phyloP scores from a whole-genome alignment of 768 basidiomycete species.

The Boletus vinaceobasis region DNA sequence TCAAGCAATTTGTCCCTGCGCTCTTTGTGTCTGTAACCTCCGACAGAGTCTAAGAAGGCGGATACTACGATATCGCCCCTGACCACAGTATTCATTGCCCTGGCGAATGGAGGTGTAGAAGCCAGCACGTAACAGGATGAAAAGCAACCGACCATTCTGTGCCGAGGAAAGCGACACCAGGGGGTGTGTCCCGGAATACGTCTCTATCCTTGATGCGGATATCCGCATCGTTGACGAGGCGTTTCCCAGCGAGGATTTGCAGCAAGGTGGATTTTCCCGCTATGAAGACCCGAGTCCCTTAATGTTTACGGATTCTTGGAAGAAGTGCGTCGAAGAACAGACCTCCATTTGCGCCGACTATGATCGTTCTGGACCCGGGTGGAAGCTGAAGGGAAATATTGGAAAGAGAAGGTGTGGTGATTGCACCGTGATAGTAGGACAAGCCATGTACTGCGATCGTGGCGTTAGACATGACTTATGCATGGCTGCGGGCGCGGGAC shows the following conservation, averaged over 20 bases:
- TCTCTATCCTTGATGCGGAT: conserved; percentile 76
- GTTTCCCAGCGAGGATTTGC: conserved; percentile 91
- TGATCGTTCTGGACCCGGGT: conserved; percentile 74
- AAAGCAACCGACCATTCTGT: conserved; percentile 77
- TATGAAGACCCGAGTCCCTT: conserved; percentile 24
- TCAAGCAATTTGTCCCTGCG: conserved; percentile 82
- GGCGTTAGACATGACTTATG: background rate
- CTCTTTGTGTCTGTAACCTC: conserved; percentile 91
- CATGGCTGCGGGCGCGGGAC: background rate
- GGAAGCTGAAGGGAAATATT: conserved; percentile 66
- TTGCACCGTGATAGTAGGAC: conserved; percentile 54
- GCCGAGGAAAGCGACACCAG: conserved; percentile 82
- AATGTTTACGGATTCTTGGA: background rate
- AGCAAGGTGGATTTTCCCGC: conserved; percentile 96
- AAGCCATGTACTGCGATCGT: conserved; percentile 42
- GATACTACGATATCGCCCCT: conserved; percentile 89
- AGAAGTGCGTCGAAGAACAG: conserved; percentile 21
- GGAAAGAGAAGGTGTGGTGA: conserved; percentile 49
- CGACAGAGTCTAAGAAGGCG: conserved; percentile 95
- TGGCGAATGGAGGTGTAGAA: conserved; percentile 24
- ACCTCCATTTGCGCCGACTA: conserved; percentile 96
- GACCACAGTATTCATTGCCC: conserved; percentile 97
- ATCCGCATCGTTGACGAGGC: conserved; percentile 61
- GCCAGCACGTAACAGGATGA: background rate
- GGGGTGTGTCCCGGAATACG: conserved; percentile 85